Percentiles rank a stretch among this genome's conserved stretches.
Evolutionary conservation across 202 grass and related monocot species (phyloP).

Genomic region (Bolboschoenoplectus hybrid): DNA sequence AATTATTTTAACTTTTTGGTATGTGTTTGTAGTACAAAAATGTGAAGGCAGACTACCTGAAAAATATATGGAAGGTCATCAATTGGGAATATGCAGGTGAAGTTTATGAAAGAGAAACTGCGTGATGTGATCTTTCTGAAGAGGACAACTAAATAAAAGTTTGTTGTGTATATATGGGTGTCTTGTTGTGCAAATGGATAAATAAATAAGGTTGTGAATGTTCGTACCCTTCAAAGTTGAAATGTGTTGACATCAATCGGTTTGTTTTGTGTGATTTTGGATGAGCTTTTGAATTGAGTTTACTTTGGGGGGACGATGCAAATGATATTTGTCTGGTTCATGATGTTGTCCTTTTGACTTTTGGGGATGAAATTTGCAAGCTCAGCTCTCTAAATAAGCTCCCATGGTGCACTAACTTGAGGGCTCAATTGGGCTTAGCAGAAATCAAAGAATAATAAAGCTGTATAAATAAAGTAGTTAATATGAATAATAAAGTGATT

Average conservation of each 20-base stretch:
- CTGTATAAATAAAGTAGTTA: no score
- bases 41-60: conserved; percentile 79
- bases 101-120: conserved; percentile 55
- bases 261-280: not conserved
- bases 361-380: not conserved
- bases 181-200: not conserved
- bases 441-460: no score
- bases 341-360: not conserved
- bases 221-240: not conserved
- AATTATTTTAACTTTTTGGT: not conserved
- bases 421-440: no score
- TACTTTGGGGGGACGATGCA: not conserved
- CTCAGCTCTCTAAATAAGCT: not conserved
- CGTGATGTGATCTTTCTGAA: not conserved
- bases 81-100: conserved; percentile 85
- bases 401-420: no score
- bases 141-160: no score
- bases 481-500: no score
- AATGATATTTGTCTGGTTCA: not conserved
- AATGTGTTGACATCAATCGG: not conserved
- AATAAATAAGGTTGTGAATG: not conserved
- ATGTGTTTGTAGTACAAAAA: conserved; percentile 80
- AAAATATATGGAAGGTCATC: conserved; percentile 89
- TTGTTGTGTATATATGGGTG: not conserved
- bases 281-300: not conserved